These are phyloP conservation scores for Globisporangium abappressorium DNA, from an alignment of 352 stramenopile species.

Conservation along the genomic window DNA sequence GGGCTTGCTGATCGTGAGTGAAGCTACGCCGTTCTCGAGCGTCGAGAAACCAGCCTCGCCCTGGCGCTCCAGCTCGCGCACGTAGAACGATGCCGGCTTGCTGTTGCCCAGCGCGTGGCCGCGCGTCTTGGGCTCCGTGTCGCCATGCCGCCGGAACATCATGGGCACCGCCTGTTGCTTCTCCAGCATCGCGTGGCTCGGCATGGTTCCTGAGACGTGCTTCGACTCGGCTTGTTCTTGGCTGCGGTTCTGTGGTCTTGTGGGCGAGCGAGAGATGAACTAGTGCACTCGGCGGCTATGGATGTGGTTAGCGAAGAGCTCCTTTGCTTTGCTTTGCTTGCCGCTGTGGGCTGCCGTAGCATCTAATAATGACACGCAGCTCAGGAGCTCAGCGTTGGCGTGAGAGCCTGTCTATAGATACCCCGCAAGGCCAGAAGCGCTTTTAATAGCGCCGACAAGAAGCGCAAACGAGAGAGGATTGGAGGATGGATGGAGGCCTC, in stretches of 20 bases:
- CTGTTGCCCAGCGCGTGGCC: slow-evolving; percentile 59
- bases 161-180: slow-evolving; percentile 82
- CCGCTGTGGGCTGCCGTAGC: background rate
- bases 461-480: background rate
- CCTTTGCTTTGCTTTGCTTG: background rate
- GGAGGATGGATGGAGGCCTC: background rate
- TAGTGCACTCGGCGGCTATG: background rate
- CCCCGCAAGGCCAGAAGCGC: background rate
- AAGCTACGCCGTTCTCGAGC: slow-evolving; percentile 32
- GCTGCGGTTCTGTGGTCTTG: background rate
- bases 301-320: background rate
- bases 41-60: slow-evolving; percentile 41
- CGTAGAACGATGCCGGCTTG: slow-evolving; percentile 68
- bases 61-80: slow-evolving; percentile 62
- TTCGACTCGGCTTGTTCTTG: background rate
- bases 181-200: slow-evolving; percentile 52
- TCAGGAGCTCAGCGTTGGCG: too few relatives aligned
- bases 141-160: slow-evolving; percentile 72
- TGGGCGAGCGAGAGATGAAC: slow-evolving; percentile 12
- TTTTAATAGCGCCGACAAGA: slow-evolving; percentile 8
- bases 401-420: slow-evolving; percentile 1
- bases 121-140: slow-evolving; percentile 64
- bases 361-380: background rate
- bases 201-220: slow-evolving; percentile 29
- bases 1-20: slow-evolving; percentile 36